Evolutionary conservation across 2,329 filamentous ascomycete genomes (phyloP), one percentile per base, ranked within the genome.

Genomic region (Rhynchosporium graminicola): DNA sequence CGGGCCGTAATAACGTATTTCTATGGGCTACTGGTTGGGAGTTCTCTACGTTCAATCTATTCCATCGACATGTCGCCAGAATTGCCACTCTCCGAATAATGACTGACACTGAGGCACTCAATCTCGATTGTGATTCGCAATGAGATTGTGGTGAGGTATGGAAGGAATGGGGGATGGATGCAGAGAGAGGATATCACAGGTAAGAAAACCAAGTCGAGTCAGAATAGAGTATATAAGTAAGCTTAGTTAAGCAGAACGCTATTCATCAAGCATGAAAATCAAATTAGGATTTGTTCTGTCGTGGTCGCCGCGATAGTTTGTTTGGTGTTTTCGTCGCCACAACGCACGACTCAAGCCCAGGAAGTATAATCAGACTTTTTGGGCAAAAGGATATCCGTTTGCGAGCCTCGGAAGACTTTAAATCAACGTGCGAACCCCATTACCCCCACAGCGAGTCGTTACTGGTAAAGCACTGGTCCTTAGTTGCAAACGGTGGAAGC

Each of bases 1-100:
- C 83, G 0, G 83, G 84, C 70, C 79, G 88, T 9, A 91, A 90
- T 65, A 89, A 90, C 57, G 69, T 86, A 0, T 78, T 89, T 15
- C 76, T 89, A 60, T 88, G 84, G 84, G 71, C 86, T 0, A 90
- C 88, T 0, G 87, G 87, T 0, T 90, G 87, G 87, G 85, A 83
- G 10, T 89, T 87, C 71, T 80, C 80, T 1, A 86, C 84, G 0
- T 90, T 85, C 69, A 90, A 85, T 67, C 80, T 84, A 46, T 89
- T 89, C 58, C 88, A 90, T 72, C 83, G 87, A 0, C 87, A 86
- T 79, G 78, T 87, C 3, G 87, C 88, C 0, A 79, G 87, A 20
- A 78, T 88, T 2, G 80, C 85, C 5, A 87, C 86, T 0, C 61
- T 86, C 0, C 80, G 9, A 36, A 29, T 46, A 47, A 9, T 46